Evolutionary conservation across 495 filamentous ascomycete species (phyloP).

Genomic region (Penicillium waksmanii): DNA sequence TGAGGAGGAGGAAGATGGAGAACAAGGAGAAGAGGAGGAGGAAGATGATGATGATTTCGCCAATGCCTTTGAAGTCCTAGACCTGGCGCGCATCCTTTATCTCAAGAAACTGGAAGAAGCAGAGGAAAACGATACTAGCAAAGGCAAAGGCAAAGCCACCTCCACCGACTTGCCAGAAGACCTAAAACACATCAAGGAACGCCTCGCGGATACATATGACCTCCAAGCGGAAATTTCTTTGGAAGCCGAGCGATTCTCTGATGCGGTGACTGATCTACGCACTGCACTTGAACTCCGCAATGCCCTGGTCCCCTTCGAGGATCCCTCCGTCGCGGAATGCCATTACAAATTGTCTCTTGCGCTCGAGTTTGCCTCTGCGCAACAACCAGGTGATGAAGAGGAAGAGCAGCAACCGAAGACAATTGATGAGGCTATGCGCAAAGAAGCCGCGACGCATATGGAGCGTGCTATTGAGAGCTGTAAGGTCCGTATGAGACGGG

Average conservation of each 20-base stretch:
- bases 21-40: constrained; percentile 53
- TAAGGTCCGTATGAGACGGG: constrained; percentile 70
- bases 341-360: constrained; percentile 96
- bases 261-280: constrained; percentile 79
- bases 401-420: constrained; percentile 30
- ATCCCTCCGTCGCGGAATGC: constrained; percentile 84
- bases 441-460: constrained; percentile 76
- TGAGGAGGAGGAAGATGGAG: constrained; percentile 61
- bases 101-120: constrained; percentile 58
- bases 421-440: constrained; percentile 69
- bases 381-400: constrained; percentile 52
- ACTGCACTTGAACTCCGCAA: constrained; percentile 76
- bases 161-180: constrained; percentile 52
- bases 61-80: constrained; percentile 87
- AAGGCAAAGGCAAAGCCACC: constrained; percentile 59
- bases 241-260: constrained; percentile 85
- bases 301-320: constrained; percentile 74
- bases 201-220: constrained; percentile 87
- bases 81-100: constrained; percentile 84
- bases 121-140: constrained; percentile 46
- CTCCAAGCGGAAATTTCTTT: constrained; percentile 91
- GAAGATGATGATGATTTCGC: constrained; percentile 91
- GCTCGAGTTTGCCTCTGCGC: constrained; percentile 89
- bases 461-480: constrained; percentile 82
- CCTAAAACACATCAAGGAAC: constrained; percentile 71